Evolutionary conservation across 2,329 filamentous ascomycete species (phyloP), one percentile per base, ranked within the genome.

Genomic region (Xylaria sp.): DNA sequence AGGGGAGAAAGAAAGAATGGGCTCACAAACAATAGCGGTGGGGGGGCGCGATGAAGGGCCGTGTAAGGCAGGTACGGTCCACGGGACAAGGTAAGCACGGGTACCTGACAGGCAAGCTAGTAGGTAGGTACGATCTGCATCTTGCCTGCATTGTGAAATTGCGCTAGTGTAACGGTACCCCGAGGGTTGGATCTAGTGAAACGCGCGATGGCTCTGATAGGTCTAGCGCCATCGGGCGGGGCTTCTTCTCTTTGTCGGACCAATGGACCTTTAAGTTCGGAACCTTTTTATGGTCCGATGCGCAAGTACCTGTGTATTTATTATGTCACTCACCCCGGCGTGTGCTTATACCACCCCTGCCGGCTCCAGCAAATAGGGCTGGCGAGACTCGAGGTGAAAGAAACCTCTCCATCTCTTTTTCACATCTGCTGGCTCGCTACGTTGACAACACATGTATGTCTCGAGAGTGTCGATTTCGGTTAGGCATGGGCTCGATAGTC

Each of bases 71-170:
- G 13, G 37, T 10, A 42, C 37, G 37, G 23, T 4, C 16, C 16
- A 42, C 13, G 37, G 37, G 37, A 46, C 13, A 46, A n/a, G n/a
- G 59, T 63, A 59, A 63, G 61, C 63, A 57, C 63, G 61, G 63
- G 63, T 64, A 65, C 67, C 67, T 68, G 68, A 67, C 67, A 64
- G 63, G 50, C 59, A 59, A 54, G 18, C 42, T 34, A 10, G 30
- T 34, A 10, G 30, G 34, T 53, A 18, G 47, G 47, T 64, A 57
- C 56, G 58, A 56, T 46, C 42, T 46, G 51, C 50, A 54, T 48
- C 54, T 47, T 54, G 58, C 55, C 42, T 52, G 54, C 58, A 61
- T 58, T 35, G 59, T 50, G 61, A 63, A 59, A 63, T 63, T 61
- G 11, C 37, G 37, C 37, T 42, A 42, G 37, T 42, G 37, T 42